Evolutionary conservation across 1,139 yeast species (phyloP), one percentile per base, ranked within the genome.

Genomic region (Sporopachydermia cereana): DNA sequence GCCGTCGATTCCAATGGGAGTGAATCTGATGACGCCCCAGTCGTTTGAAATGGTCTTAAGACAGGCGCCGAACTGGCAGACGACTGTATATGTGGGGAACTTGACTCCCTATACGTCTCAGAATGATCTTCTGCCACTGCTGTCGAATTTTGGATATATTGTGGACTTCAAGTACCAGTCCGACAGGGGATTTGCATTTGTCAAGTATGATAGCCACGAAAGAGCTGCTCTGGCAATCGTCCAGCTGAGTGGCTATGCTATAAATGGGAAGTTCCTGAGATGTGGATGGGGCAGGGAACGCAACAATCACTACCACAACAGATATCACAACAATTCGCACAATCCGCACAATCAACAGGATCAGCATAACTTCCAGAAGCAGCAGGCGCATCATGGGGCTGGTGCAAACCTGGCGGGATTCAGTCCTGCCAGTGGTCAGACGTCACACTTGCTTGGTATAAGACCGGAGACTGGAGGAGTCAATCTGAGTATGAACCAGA

Each of bases 61-160:
- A 62, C 88, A 83, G 62, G 71, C 91, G 3, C 94, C 94, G 39
- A 71, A 74, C 45, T 81, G 86, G 86, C 84, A 84, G 61, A 79
- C 91, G n/a, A 85, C 95, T 2, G 93, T 86, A 18, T 86, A 86
- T 59, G 68, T 86, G 50, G 96, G 96, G 36, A 86, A 86, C 59
- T 72, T 86, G 54, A 81, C 94, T 27, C 89, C 81, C 53, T 79
- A 70, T 59, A 79, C 86, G 22, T 76, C 79, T 46, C 86, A 81
- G 58, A 71, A 72, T 47, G 95, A 84, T 50, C 67, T 86, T 57
- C 68, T 82, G 47, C 88, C 91, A n/a, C 64, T 85, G 48, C 66
- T 85, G 53, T 89, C 79, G 58, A 79, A 74, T 54, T 84, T 85
- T 59, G 96, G 95, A 9, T 84, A 69, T 60, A 81, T 86, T 56